A percentile compares a stretch with the other conserved stretches of the same genome.
phyloP scores from a whole-genome alignment of 768 basidiomycete genomes.

The Naematelia aurantialba region DNA sequence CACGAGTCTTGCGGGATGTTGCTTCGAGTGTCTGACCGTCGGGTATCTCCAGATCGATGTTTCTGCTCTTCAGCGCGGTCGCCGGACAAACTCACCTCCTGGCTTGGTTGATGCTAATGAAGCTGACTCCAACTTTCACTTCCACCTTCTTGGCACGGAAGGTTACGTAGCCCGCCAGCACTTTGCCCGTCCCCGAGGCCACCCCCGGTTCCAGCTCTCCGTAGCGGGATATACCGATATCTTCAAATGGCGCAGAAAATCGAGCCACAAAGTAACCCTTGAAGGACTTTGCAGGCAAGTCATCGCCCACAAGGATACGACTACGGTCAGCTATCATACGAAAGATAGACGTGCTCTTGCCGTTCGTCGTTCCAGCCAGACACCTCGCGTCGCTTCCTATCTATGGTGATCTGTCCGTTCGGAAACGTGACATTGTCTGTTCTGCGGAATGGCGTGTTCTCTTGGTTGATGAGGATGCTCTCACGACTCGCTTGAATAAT shows the following conservation, averaged over 20 bases:
- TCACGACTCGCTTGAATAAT: conserved; percentile 66
- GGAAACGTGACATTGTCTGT: conserved; percentile 58
- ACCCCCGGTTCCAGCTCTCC: conserved; percentile 50
- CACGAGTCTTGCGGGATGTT: conserved; percentile 56
- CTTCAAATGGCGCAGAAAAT: conserved; percentile 51
- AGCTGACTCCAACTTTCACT: conserved; percentile 67
- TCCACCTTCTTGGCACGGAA: conserved; percentile 53
- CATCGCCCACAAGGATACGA: conserved; percentile 30
- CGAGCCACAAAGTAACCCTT: conserved; percentile 55
- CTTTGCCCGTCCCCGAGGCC: conserved; percentile 53
- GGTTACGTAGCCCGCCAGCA: conserved; percentile 54
- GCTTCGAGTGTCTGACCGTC: conserved; percentile 56
- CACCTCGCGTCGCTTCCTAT: conserved; percentile 55
- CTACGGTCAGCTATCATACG: conserved; percentile 1
- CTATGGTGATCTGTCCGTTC: conserved; percentile 56
- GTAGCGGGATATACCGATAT: conserved; percentile 58
- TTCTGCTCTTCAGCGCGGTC: conserved; percentile 33
- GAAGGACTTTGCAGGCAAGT: conserved; percentile 47
- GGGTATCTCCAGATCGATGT: conserved; percentile 57
- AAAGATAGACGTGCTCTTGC: conserved; percentile 66
- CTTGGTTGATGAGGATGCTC: conserved; percentile 57
- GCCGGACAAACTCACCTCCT: conserved; percentile 36
- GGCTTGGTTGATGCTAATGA: conserved; percentile 69
- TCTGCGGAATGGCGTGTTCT: conserved; percentile 25
- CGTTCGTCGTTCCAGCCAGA: conserved; percentile 65